A percentile compares a stretch with the other conserved stretches of the same genome.
phyloP scores from a whole-genome alignment of 2,329 filamentous ascomycete genomes.

The Beauveria australis region DNA sequence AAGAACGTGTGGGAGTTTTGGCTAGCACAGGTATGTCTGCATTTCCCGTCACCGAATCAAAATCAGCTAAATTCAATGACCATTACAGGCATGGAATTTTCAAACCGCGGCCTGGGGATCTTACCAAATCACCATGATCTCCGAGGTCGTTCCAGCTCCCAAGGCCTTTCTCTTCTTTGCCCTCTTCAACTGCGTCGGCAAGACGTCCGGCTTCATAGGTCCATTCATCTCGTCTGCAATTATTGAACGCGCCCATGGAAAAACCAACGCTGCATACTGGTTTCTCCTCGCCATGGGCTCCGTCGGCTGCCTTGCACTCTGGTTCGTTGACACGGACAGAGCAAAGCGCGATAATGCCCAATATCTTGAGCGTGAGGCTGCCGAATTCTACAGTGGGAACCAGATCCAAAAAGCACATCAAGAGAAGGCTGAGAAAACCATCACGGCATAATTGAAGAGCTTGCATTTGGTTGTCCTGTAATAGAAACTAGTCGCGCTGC shows the following conservation, averaged over 20 bases:
- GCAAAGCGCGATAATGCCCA: constrained; percentile 15
- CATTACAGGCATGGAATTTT: constrained; percentile 14
- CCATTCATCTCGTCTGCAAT: constrained; percentile 18
- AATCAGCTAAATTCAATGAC: background rate
- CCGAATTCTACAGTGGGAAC: constrained; percentile 52
- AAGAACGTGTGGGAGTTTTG: constrained; percentile 16
- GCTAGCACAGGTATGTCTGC: constrained; percentile 2
- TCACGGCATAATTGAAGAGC: background rate
- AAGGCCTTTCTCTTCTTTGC: constrained; percentile 18
- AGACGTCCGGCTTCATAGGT: constrained; percentile 19
- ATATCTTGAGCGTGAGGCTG: constrained; percentile 35
- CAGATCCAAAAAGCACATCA: constrained; percentile 55
- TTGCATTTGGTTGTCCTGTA: background rate
- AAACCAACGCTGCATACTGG: constrained; percentile 15
- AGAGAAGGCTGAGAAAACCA: background rate
- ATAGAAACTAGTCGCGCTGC: background rate
- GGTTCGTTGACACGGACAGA: constrained; percentile 16
- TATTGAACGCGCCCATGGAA: constrained; percentile 13
- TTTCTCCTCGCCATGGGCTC: constrained; percentile 16
- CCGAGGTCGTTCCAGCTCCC: constrained; percentile 17
- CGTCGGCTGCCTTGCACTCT: constrained; percentile 13
- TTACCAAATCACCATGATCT: constrained; percentile 18
- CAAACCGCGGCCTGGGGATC: constrained; percentile 14
- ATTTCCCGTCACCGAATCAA: background rate
- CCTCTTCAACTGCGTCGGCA: constrained; percentile 17